A percentile compares a stretch with the other conserved stretches of the same genome.
These are phyloP conservation scores for Phytophthora crassamura DNA, from an alignment of 352 stramenopile genomes.

Conservation along the genomic window DNA sequence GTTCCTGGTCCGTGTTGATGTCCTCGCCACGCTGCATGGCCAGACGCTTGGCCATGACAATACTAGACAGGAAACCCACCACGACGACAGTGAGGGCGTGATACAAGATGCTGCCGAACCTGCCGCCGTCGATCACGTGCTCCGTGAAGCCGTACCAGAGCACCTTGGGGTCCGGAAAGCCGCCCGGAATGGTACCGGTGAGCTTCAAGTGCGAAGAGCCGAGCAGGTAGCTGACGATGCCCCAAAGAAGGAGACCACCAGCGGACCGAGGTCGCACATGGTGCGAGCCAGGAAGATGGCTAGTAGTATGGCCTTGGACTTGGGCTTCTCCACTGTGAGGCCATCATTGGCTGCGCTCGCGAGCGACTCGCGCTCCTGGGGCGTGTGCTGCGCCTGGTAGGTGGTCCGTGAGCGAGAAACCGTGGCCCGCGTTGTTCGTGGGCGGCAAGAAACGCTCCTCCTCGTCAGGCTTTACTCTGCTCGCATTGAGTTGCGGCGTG, in stretches of 20 bases:
- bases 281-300: constrained; percentile 40
- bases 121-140: constrained; percentile 41
- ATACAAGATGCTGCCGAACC: constrained; percentile 51
- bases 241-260: constrained; percentile 73
- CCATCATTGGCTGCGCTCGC: neutral
- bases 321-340: neutral
- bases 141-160: constrained; percentile 57
- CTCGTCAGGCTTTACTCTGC: no score
- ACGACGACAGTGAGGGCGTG: constrained; percentile 68
- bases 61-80: constrained; percentile 88
- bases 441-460: no score
- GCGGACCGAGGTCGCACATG: constrained; percentile 56
- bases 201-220: constrained; percentile 67
- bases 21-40: constrained; percentile 68
- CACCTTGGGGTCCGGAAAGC: constrained; percentile 53
- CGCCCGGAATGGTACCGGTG: constrained; percentile 65
- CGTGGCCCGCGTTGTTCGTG: constrained; percentile 1
- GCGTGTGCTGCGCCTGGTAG: constrained; percentile 20
- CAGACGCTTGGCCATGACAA: constrained; percentile 86
- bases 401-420: constrained; percentile 44
- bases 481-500: no score
- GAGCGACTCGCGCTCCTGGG: neutral
- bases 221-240: constrained; percentile 48
- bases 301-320: constrained; percentile 2
- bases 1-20: constrained; percentile 79